Evolutionary conservation across 495 filamentous ascomycete genomes (phyloP), one percentile per base, ranked within the genome.

Genomic region (Aspergillus kassunensis): DNA sequence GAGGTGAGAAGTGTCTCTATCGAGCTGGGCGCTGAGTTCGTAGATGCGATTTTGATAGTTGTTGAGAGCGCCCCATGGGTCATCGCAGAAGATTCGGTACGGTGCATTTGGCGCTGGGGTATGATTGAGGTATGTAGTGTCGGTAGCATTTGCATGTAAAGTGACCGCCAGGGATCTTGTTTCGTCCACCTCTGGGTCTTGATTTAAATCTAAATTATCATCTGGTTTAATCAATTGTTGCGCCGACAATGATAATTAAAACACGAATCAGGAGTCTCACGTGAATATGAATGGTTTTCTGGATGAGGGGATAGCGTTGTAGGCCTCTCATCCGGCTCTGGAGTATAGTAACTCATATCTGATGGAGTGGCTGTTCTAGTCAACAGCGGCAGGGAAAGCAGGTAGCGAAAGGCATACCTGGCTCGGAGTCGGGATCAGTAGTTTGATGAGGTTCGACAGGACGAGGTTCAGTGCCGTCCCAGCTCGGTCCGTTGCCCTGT

Each of bases 291-390:
- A 12, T 62, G 58, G 12, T 64, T 54, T 9, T 73, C 70, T 40
- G 64, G 56, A 10, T 57, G 25, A 18, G 68, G 67, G 23, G 68
- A 70, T n/a, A 70, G 48, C n/a, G 69, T 65, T 18, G 64, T 63
- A 4, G 59, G 47, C 16, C 53, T 56, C 24, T 68, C 64, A 15
- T 71, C 68, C 6, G 65, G 68, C 42, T 67, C 64, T 3, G 70
- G 70, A 2, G 70, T 73, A 49, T 64, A 71, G 52, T 68, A 73
- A 30, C 65, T 69, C 67, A 73, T 73, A 47, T 73, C 70, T 30
- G 70, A 69, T 6, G 70, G 70, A n/a, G 70, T 73, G 37, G 56
- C 70, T 73, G 44, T 11, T 11, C 35, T 13, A 50, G 44, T 51
- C 45, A 46, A 33, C 18, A 25, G 11, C 33, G 35, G 23, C 19